These are phyloP conservation scores for Aspergillus puulaauensis DNA, from an alignment of 2,329 filamentous ascomycete genomes.

Conservation along the genomic window DNA sequence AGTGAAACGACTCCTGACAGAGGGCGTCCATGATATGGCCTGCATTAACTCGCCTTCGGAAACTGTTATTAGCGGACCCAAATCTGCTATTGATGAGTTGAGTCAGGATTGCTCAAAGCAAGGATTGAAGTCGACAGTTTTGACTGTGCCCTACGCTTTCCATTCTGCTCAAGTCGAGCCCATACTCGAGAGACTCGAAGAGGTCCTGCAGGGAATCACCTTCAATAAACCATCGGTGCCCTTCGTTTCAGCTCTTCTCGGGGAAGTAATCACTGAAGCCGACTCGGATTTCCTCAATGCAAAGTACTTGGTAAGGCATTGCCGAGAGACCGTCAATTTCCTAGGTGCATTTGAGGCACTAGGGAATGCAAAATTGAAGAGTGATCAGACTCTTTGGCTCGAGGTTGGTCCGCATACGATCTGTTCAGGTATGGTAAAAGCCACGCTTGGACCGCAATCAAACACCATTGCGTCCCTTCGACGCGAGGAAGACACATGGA, in stretches of 20 bases:
- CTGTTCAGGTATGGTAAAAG: conserved; percentile 47
- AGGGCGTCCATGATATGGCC: conserved; percentile 32
- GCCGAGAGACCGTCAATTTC: conserved; percentile 49
- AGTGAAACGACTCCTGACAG: conserved; percentile 58
- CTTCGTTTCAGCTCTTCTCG: conserved; percentile 48
- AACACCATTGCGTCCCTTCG: conserved; percentile 48
- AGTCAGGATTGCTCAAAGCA: conserved; percentile 34
- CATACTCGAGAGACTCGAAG: conserved; percentile 44
- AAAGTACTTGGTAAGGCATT: conserved; percentile 42
- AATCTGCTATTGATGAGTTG: conserved; percentile 37
- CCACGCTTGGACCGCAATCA: conserved; percentile 61
- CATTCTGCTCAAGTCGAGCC: conserved; percentile 49
- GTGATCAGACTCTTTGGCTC: conserved; percentile 70
- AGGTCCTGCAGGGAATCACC: conserved; percentile 35
- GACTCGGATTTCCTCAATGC: conserved; percentile 57
- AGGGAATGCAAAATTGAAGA: conserved; percentile 47
- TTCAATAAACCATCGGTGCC: conserved; percentile 43
- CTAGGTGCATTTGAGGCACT: conserved; percentile 40
- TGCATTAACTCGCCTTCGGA: conserved; percentile 47
- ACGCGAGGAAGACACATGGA: conserved; percentile 43
- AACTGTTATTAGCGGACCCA: conserved; percentile 44
- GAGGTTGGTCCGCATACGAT: conserved; percentile 58
- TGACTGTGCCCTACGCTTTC: conserved; percentile 48
- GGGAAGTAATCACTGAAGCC: conserved; percentile 44
- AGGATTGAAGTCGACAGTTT: conserved; percentile 41